Evolutionary conservation across 306 rosid genomes (phyloP).

Genomic region (Gastrolobium bilobum): DNA sequence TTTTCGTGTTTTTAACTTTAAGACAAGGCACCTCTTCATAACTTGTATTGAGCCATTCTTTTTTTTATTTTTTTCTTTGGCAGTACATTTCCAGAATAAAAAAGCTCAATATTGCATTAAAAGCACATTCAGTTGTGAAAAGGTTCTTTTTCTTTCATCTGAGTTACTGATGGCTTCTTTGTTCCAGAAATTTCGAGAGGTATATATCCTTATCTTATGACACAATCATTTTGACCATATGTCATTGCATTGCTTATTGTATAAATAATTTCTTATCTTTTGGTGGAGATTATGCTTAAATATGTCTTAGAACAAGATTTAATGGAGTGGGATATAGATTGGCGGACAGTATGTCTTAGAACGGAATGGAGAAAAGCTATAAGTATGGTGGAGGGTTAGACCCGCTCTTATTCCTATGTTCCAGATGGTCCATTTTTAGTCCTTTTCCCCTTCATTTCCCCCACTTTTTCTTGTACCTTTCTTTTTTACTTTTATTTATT

Average conservation of each 20-base stretch:
- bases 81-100: constrained; percentile 19
- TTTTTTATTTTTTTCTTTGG: neutral
- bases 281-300: neutral
- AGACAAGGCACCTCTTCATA: neutral
- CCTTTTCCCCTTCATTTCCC: too few species aligned
- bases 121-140: constrained; percentile 1
- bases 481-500: too few species aligned
- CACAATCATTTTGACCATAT: neutral
- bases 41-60: neutral
- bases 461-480: too few species aligned
- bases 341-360: too few species aligned
- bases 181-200: constrained; percentile 82
- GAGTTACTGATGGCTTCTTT: constrained; percentile 62
- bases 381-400: too few species aligned
- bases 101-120: neutral
- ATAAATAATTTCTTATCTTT: neutral
- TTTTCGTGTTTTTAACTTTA: too few species aligned
- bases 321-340: too few species aligned
- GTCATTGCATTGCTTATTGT: neutral
- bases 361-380: too few species aligned
- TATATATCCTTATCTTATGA: constrained; percentile 41
- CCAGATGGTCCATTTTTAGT: too few species aligned
- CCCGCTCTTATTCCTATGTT: too few species aligned
- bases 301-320: too few species aligned
- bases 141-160: constrained; percentile 23